Evolutionary conservation across 441 rosid species (phyloP).

Genomic region (Corymbia citriodora): DNA sequence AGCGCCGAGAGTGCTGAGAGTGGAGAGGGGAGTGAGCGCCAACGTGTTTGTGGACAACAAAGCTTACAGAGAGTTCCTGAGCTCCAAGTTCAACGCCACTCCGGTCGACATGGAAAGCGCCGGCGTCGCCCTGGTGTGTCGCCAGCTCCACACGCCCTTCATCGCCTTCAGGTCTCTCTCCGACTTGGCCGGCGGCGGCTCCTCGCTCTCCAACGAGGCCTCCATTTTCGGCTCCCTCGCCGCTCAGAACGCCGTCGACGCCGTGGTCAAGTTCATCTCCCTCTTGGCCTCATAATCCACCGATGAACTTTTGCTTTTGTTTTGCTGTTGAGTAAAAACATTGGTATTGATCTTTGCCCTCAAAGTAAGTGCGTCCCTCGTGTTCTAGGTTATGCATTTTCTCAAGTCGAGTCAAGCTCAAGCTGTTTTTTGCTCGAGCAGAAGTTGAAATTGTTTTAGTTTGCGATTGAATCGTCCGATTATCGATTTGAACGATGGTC

Average conservation of each 20-base stretch:
- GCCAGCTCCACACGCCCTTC: constrained; percentile 45
- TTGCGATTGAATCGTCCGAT: background rate
- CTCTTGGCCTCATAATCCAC: background rate
- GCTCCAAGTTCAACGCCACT: constrained; percentile 51
- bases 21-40: constrained; percentile 46
- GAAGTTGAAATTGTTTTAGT: background rate
- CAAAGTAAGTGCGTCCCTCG: background rate
- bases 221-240: constrained; percentile 32
- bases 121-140: constrained; percentile 48
- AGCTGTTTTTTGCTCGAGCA: background rate
- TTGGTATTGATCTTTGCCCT: background rate
- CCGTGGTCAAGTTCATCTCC: constrained; percentile 33
- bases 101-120: constrained; percentile 75
- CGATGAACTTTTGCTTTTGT: no score
- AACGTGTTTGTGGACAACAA: constrained; percentile 47
- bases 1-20: constrained; percentile 36
- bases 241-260: constrained; percentile 46
- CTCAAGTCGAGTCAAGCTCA: rapidly evolving
- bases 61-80: constrained; percentile 45
- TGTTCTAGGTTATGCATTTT: background rate
- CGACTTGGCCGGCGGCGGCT: constrained; percentile 36
- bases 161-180: constrained; percentile 56
- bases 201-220: background rate
- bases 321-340: background rate
- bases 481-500: background rate